A percentile compares a stretch with the other conserved stretches of the same genome.
Evolutionary conservation across 2,329 filamentous ascomycete species (phyloP).

Genomic region (Fusarium sp.): DNA sequence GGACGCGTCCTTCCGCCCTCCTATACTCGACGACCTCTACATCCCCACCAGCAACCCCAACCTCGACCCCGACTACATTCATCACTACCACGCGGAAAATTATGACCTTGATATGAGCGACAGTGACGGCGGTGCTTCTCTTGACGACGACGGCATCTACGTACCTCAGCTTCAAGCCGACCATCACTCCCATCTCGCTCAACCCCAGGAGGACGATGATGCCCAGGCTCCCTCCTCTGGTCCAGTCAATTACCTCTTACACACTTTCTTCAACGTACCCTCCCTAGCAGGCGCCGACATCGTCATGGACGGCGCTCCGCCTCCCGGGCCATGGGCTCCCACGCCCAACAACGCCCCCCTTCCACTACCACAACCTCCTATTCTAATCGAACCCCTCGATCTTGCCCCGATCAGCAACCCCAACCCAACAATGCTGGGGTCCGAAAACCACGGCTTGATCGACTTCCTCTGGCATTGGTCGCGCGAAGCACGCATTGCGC

Average conservation of each 20-base stretch:
- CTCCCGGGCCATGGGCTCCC: slow-evolving; percentile 29
- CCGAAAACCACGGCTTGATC: slow-evolving; percentile 61
- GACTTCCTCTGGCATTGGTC: slow-evolving; percentile 66
- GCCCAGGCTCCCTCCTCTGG: slow-evolving; percentile 12
- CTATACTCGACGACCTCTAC: slow-evolving; percentile 12
- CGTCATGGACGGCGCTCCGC: slow-evolving; percentile 32
- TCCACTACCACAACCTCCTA: neutral
- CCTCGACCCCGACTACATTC: slow-evolving; percentile 15
- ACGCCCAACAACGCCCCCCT: neutral
- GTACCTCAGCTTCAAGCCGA: slow-evolving; percentile 15
- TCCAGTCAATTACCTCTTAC: slow-evolving; percentile 28
- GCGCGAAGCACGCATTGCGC: slow-evolving; percentile 44
- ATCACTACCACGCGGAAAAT: slow-evolving; percentile 35
- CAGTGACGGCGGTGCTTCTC: slow-evolving; percentile 48
- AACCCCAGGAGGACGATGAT: slow-evolving; percentile 24
- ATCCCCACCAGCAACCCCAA: slow-evolving; percentile 14
- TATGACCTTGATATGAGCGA: slow-evolving; percentile 52
- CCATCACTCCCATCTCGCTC: slow-evolving; percentile 10
- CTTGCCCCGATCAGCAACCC: slow-evolving; percentile 47
- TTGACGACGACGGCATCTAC: slow-evolving; percentile 31
- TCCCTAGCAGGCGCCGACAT: slow-evolving; percentile 12
- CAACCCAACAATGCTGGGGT: slow-evolving; percentile 55
- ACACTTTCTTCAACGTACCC: slow-evolving; percentile 18
- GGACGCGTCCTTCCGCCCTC: slow-evolving; percentile 14
- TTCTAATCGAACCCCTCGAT: slow-evolving; percentile 8